These are phyloP conservation scores for Leccinum subrobustum DNA, from an alignment of 1,284 basidiomycete genomes.

Conservation along the genomic window DNA sequence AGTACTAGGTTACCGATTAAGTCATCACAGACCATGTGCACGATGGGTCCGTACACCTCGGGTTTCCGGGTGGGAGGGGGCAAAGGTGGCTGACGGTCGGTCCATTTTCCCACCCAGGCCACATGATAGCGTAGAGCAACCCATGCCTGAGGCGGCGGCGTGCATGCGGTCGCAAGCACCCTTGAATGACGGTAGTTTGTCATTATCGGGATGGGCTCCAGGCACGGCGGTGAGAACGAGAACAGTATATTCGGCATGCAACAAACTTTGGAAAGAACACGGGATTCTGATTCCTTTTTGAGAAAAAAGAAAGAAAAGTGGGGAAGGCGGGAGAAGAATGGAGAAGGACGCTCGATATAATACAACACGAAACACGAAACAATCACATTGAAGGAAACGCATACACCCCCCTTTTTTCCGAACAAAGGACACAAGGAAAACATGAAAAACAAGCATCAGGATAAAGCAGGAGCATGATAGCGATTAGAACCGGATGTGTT, in stretches of 20 bases:
- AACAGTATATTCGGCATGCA: background rate
- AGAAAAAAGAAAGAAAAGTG: background rate
- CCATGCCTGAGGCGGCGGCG: too few relatives aligned
- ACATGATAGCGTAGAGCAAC: background rate
- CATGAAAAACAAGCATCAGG: background rate
- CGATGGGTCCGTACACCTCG: too few relatives aligned
- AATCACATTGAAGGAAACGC: background rate
- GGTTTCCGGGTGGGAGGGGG: too few relatives aligned
- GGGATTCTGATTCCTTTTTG: background rate
- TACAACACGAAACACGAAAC: background rate
- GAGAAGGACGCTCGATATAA: background rate
- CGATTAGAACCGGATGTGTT: conserved; percentile 40
- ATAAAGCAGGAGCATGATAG: background rate
- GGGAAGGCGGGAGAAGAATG: background rate
- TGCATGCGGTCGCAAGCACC: background rate
- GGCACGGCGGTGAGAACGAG: background rate
- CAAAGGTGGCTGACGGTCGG: too few relatives aligned
- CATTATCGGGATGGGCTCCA: background rate
- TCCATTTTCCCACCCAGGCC: background rate
- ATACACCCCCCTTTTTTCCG: background rate
- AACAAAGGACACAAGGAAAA: background rate
- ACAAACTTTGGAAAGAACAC: background rate
- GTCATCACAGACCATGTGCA: too few relatives aligned
- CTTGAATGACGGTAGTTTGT: background rate
- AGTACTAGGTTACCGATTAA: too few relatives aligned